Base-by-base conservation (phyloP, 305 asterid species). In the Solanum aculeatissimum region DNA sequence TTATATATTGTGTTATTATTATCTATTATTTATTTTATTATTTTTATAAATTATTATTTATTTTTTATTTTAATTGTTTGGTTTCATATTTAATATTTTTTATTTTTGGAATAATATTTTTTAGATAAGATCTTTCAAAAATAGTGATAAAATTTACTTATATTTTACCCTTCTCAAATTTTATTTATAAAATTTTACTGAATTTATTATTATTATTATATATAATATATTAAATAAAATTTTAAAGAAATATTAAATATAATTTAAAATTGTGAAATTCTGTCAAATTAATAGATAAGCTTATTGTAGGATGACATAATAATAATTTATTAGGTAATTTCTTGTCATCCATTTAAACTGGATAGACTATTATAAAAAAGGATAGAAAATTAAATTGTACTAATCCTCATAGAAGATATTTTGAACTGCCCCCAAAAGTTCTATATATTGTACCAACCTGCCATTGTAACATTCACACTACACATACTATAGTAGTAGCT, bases 361-460 rank as follows among this genome's bases (percentile, higher is more conserved):
- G 7, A 57, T n/a, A n/a, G 11, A 57, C 27, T 57, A 23, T 60
- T 60, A 25, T 7, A 12, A 62, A 62, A 62, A 25, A 12, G 19
- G 9, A 62, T 25, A 58, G 12, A 58, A 10, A 58, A 58, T 58
- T 58, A 58, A 21, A 58, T 10, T n/a, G 9, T 4, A 23, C 29
- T 57, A 9, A 58, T 58, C 29, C 65, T 4, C n/a, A 7, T 21
- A 74, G 77, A 7, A 71, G 80, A 77, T 77, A 77, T 75, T 77
- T 77, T 77, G 57, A 25, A 77, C 45, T 27, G 18, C 14, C 25
- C 16, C 27, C 9, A 49, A 8, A 27, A 58, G 10, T 68, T 81
- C 54, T 51, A 84, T 91, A 91, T 88, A 75, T 81, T 84, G 71
- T 83, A 23, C 13, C 53, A 29, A 19, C 72, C 72, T 71, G 3